These are phyloP conservation scores for Closterium sp. DNA, from an alignment of 139 green algal species.

Conservation along the genomic window DNA sequence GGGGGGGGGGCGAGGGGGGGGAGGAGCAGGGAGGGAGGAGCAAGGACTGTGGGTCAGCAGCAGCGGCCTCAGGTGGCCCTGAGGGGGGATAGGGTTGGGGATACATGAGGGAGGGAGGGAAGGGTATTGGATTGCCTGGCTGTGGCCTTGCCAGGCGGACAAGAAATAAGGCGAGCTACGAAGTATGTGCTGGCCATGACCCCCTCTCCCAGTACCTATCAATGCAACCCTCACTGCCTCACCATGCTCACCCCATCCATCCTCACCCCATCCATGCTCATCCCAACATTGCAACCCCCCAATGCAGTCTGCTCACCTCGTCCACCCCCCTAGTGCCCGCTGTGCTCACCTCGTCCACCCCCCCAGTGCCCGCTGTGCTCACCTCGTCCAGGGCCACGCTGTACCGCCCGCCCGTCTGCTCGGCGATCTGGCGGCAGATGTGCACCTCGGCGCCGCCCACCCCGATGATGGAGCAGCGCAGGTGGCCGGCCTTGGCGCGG, in stretches of 20 bases:
- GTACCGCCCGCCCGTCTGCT: constrained; percentile 81
- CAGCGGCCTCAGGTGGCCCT: constrained; percentile 48
- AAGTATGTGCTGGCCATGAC: too few species aligned
- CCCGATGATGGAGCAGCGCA: constrained; percentile 73
- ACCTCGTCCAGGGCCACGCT: constrained; percentile 58
- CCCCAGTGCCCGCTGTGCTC: background rate
- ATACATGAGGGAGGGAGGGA: background rate
- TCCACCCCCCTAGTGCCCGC: background rate
- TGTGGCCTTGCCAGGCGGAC: too few species aligned
- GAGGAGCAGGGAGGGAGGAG: constrained; percentile 23
- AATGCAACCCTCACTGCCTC: too few species aligned
- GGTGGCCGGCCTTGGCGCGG: constrained; percentile 46
- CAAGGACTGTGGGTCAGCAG: constrained; percentile 50
- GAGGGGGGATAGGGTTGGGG: constrained; percentile 12
- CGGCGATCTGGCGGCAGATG: constrained; percentile 68
- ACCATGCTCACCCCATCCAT: too few species aligned
- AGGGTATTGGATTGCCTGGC: too few species aligned
- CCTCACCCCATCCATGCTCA: too few species aligned
- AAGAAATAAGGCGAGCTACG: too few species aligned
- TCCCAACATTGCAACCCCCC: too few species aligned
- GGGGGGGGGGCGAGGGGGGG: constrained; percentile 46
- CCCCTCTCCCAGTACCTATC: too few species aligned
- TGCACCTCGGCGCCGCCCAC: constrained; percentile 73
- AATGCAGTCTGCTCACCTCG: too few species aligned
- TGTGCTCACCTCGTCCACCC: background rate